These are phyloP conservation scores for Saraca asoca DNA, from an alignment of 331 rosid species.

Conservation along the genomic window DNA sequence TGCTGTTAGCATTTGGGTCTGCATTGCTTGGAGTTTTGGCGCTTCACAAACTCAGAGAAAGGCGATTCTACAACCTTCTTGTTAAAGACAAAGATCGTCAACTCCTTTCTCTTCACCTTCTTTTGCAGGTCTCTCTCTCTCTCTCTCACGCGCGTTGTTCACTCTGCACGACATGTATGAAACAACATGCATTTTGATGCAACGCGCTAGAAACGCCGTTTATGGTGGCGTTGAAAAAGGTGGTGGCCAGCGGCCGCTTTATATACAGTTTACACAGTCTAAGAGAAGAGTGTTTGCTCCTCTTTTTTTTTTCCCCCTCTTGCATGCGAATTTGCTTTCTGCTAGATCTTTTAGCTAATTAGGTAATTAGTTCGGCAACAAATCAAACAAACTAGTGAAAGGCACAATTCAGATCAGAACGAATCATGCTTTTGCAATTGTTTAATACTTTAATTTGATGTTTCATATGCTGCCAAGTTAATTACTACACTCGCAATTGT, in stretches of 20 bases:
- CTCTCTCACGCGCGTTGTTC: conserved; percentile 31
- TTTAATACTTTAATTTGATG: no score
- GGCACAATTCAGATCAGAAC: background rate
- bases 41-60: conserved; percentile 79
- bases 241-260: background rate
- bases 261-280: background rate
- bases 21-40: conserved; percentile 81
- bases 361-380: background rate
- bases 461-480: background rate
- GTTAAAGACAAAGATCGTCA: conserved; percentile 61
- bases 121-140: conserved; percentile 63
- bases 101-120: conserved; percentile 61
- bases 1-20: conserved; percentile 67
- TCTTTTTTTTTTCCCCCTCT: background rate
- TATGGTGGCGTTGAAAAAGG: background rate
- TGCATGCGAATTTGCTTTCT: background rate
- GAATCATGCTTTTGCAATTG: no score
- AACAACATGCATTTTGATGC: conserved; percentile 33
- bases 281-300: background rate
- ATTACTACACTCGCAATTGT: conserved; percentile 17
- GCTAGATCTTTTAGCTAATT: background rate
- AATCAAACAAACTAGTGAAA: background rate
- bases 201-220: background rate
- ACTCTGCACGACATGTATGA: conserved; percentile 27
- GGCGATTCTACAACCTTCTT: conserved; percentile 69